Evolutionary conservation across 1,284 basidiomycete genomes (phyloP).

Genomic region (Kalmanozyma brasiliensis): DNA sequence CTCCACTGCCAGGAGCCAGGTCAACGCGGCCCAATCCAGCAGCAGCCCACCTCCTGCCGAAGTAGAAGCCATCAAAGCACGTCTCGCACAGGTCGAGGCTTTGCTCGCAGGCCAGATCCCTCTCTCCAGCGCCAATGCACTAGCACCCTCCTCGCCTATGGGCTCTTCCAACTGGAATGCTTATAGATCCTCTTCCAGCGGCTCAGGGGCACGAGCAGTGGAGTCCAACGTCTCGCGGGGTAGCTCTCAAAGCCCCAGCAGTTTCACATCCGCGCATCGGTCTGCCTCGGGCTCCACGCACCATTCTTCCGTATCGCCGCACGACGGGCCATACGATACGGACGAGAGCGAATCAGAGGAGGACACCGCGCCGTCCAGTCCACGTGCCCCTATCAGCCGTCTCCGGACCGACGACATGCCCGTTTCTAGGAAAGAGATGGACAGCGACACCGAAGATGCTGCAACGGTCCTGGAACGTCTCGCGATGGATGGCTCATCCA

Average conservation of each 20-base stretch:
- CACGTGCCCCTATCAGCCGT: constrained; percentile 19
- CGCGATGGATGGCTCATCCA: constrained; percentile 48
- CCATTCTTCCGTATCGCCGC: constrained; percentile 28
- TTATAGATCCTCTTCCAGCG: constrained; percentile 27
- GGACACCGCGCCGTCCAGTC: constrained; percentile 29
- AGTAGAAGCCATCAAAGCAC: constrained; percentile 62
- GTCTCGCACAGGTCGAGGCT: constrained; percentile 62
- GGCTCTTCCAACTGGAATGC: constrained; percentile 39
- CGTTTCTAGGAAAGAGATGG: constrained; percentile 46
- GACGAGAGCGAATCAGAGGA: constrained; percentile 38
- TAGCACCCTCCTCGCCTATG: constrained; percentile 24
- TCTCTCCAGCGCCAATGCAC: constrained; percentile 24
- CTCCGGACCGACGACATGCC: constrained; percentile 37
- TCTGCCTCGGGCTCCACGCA: constrained; percentile 21
- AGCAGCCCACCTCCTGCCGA: constrained; percentile 48
- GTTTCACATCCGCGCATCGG: constrained; percentile 16
- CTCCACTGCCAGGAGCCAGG: constrained; percentile 31
- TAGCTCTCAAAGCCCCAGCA: constrained; percentile 28
- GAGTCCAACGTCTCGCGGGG: constrained; percentile 23
- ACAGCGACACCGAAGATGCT: constrained; percentile 64
- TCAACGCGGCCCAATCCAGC: constrained; percentile 26
- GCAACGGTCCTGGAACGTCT: constrained; percentile 63
- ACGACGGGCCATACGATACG: constrained; percentile 18
- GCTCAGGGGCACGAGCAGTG: constrained; percentile 10
- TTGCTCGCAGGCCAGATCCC: constrained; percentile 40